phyloP scores from a whole-genome alignment of 139 green algal genomes.

The Micractinium sp. region DNA sequence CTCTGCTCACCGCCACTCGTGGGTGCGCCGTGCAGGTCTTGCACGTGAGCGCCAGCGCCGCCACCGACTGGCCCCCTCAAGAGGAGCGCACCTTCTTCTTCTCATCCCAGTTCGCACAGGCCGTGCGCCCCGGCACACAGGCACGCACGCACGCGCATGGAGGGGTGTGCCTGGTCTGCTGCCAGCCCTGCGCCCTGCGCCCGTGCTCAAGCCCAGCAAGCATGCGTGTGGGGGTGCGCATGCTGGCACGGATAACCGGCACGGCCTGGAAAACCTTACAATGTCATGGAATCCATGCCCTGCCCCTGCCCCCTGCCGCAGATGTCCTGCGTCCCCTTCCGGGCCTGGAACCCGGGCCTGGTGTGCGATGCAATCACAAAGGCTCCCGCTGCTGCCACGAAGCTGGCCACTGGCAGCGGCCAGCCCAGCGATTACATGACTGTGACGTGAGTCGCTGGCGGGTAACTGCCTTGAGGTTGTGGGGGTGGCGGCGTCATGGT shows the following conservation, averaged over 20 bases:
- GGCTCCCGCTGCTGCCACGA: not conserved
- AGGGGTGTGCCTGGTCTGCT: not conserved
- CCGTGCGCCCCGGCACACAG: not conserved
- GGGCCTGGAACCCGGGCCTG: not conserved
- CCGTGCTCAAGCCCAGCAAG: too few relatives aligned
- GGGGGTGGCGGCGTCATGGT: too few relatives aligned
- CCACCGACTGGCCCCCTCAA: not conserved
- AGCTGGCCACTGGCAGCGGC: not conserved
- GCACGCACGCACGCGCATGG: too few relatives aligned
- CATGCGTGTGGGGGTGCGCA: too few relatives aligned
- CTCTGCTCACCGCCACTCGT: too few relatives aligned
- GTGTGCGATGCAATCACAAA: not conserved
- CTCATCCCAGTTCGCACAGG: not conserved
- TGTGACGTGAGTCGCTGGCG: too few relatives aligned
- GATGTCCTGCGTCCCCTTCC: not conserved
- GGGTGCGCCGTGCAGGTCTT: not conserved
- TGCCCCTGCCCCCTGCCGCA: not conserved
- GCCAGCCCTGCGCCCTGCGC: too few relatives aligned
- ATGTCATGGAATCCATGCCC: too few relatives aligned
- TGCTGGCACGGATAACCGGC: too few relatives aligned
- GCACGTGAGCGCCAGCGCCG: not conserved
- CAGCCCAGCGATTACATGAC: too few relatives aligned
- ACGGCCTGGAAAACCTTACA: too few relatives aligned
- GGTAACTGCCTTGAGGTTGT: too few relatives aligned
- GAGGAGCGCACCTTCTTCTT: not conserved